Evolutionary conservation across 768 basidiomycete genomes (phyloP).

Genomic region (Rhodotorula taiwanensis): DNA sequence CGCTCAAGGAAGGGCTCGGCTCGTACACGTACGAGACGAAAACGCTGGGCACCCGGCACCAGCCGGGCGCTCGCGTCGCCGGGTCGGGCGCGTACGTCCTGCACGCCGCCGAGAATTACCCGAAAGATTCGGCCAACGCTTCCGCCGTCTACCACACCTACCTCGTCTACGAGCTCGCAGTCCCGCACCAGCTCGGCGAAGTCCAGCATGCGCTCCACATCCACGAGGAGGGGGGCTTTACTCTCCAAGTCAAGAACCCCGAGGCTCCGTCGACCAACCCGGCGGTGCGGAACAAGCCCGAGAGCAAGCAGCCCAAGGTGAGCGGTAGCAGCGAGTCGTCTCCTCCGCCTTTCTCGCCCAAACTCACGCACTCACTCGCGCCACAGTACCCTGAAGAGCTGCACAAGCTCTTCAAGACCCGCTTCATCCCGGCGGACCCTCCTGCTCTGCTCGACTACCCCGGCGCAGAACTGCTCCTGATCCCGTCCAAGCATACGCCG

Average conservation of each 20-base stretch:
- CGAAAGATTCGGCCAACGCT: constrained; percentile 22
- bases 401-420: constrained; percentile 44
- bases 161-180: constrained; percentile 38
- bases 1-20: constrained; percentile 52
- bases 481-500: constrained; percentile 53
- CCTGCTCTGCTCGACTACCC: constrained; percentile 55
- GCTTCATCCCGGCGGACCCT: constrained; percentile 54
- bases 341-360: neutral
- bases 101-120: constrained; percentile 48
- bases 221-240: constrained; percentile 52
- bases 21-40: constrained; percentile 44
- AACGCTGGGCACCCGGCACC: constrained; percentile 46
- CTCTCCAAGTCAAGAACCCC: constrained; percentile 59
- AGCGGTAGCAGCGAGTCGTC: too few species aligned
- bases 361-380: neutral
- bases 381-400: constrained; percentile 26
- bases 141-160: constrained; percentile 52
- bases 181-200: constrained; percentile 50
- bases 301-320: constrained; percentile 23
- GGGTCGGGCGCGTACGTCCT: constrained; percentile 59
- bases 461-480: constrained; percentile 55
- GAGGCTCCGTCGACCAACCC: constrained; percentile 47
- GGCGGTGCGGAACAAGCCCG: constrained; percentile 43
- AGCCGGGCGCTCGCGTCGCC: constrained; percentile 53
- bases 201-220: constrained; percentile 58